Evolutionary conservation across 2,329 filamentous ascomycete species (phyloP), one percentile per base, ranked within the genome.

Genomic region (Pyrenochaeta sp.): DNA sequence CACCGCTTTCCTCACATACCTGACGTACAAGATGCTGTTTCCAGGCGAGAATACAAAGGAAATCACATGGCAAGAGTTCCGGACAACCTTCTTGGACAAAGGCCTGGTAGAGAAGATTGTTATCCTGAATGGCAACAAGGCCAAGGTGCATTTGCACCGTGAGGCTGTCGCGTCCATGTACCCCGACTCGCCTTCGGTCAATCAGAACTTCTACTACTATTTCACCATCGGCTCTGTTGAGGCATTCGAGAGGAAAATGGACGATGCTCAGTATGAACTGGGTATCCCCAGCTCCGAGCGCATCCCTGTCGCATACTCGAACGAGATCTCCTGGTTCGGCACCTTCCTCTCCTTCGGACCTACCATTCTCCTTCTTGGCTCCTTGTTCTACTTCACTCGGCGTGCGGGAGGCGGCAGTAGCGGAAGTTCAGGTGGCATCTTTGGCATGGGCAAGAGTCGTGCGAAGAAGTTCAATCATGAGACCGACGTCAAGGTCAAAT

Each of bases 391-490:
- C 83, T 84, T 93, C 52, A 90, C 91, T 54, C 85, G 91, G 65
- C 88, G 92, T 71, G 92, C 92, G 57, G 86, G 87, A 52, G 86
- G 87, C 50, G 87, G 87, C 52, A 87, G 87, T 59, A 88, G 72
- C 25, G 80, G 79, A 40, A 88, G 87, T 56, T 81, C 84, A 49
- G 89, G 89, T 72, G 92, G 93, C 65, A 91, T 98, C 73, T 99
- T 99, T 74, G 93, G 93, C 66, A 97, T 99, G 80, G 91, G 93
- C 68, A 94, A 95, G 85, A 97, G 93, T 80, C 89, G 92, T 71
- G 95, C 95, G 27, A 98, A 97, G 84, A 91, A 91, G 72, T 99
- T 98, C 84, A 99, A 97, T 78, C 93, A 97, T 68, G 95, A 99
- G 82, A 92, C 91, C 10, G 92, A 95, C 56, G 87, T 99, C 82